phyloP scores from a whole-genome alignment of 306 rosid species.

The Rosa multiflora region DNA sequence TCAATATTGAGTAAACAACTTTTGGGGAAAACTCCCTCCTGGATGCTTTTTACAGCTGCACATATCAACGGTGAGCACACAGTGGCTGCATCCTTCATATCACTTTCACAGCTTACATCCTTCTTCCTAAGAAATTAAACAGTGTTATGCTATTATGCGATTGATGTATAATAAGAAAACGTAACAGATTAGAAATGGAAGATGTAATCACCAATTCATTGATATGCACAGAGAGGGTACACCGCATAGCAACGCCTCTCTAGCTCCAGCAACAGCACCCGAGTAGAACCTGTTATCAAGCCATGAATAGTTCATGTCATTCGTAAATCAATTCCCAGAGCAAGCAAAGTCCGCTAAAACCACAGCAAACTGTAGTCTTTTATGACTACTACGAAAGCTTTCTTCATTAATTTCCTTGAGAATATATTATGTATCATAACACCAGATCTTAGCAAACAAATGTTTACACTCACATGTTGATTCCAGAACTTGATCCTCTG shows the following conservation, averaged over 20 bases:
- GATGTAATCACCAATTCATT: constrained; percentile 39
- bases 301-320: background rate
- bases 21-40: constrained; percentile 46
- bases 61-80: constrained; percentile 46
- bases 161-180: background rate
- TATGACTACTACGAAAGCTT: background rate
- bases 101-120: constrained; percentile 40
- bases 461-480: constrained; percentile 38
- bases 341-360: background rate
- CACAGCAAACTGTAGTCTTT: background rate
- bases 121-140: constrained; percentile 36
- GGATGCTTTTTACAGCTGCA: constrained; percentile 41
- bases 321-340: background rate
- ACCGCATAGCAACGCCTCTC: constrained; percentile 57
- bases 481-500: constrained; percentile 53
- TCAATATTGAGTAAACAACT: constrained; percentile 49
- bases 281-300: constrained; percentile 40
- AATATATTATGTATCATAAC: no score
- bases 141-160: background rate
- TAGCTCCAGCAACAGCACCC: constrained; percentile 57
- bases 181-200: background rate
- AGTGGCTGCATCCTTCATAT: constrained; percentile 41
- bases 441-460: background rate
- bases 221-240: constrained; percentile 56
- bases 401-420: background rate